Base-by-base conservation (phyloP, 306 rosid genomes). In the Trifolium subterraneum region DNA sequence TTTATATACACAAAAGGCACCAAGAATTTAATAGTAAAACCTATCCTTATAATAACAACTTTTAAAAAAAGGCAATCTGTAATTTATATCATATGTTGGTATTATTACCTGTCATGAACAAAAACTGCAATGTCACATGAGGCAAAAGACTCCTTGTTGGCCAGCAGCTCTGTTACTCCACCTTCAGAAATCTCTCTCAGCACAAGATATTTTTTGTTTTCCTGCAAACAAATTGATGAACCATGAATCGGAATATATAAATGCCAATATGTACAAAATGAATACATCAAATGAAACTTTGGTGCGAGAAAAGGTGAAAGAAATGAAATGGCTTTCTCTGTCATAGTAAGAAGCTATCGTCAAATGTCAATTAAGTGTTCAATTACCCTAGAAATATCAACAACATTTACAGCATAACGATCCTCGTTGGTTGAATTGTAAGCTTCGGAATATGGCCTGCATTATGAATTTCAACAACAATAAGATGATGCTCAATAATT, bases 111-210 rank as follows among this genome's bases (percentile, higher is more conserved):
- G 87, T 91, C 97, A 66, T 89, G 91, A 77, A 89, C 92, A 84
- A 93, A 91, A 76, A 91, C 84, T 35, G 97, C 98, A 50, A 93
- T 82, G 78, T 89, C 98, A 76, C 97, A 91, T 14, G 88, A 85
- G 74, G 98, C 97, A 86, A 93, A 83, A 79, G 97, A 87, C 74
- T 89, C 96, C 80, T 89, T 91, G 67, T 79, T 85, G 66, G 90
- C 82, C 73, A 93, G 76, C 74, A 93, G 29, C 73, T 75, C 86
- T 47, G 55, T 33, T 20, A 93, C 89, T 64, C 90, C 91, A 74
- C 83, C 92, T 91, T 89, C 93, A 27, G 97, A 89, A 70, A 93
- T 89, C 83, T 93, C 98, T 82, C 89, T 85, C 77, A 91, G 73
- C 51, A 89, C 89, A 73, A 93, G 83, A 66, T 86, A 86, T 73